These are phyloP conservation scores for Sutorius australiensis DNA, from an alignment of 768 basidiomycete species.

Conservation along the genomic window DNA sequence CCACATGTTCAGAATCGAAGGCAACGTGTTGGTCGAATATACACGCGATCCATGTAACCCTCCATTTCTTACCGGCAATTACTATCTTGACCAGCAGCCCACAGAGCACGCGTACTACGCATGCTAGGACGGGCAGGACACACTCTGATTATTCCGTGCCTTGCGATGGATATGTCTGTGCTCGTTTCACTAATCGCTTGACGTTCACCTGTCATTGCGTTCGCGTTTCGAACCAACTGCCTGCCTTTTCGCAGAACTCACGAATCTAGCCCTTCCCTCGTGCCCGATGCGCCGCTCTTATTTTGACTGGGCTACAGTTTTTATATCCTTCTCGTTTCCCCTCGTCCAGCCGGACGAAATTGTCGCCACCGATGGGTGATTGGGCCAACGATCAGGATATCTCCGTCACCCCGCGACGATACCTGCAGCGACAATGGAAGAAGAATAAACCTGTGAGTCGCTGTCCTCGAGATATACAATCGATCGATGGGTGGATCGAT, in stretches of 20 bases:
- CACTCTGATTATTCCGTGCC: slow-evolving; percentile 14
- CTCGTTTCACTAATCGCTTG: slow-evolving; percentile 11
- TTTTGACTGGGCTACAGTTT: slow-evolving; percentile 11
- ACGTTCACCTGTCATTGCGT: slow-evolving; percentile 14
- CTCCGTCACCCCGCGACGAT: slow-evolving; percentile 28
- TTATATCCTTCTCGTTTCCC: slow-evolving; percentile 6
- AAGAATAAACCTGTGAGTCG: slow-evolving; percentile 37
- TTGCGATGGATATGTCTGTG: slow-evolving; percentile 20
- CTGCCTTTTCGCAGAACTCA: slow-evolving; percentile 17
- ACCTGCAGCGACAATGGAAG: slow-evolving; percentile 42
- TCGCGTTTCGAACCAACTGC: slow-evolving; percentile 27
- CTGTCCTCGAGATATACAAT: slow-evolving; percentile 6
- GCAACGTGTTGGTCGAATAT: slow-evolving; percentile 21
- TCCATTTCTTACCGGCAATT: slow-evolving; percentile 2
- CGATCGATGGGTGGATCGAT: slow-evolving; percentile 11
- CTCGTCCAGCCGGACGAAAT: neutral
- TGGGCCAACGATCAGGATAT: slow-evolving; percentile 15
- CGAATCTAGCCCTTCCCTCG: slow-evolving; percentile 29
- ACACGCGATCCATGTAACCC: slow-evolving; percentile 7
- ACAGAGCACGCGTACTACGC: slow-evolving; percentile 26
- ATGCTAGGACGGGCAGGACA: slow-evolving; percentile 22
- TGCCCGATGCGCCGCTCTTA: slow-evolving; percentile 24
- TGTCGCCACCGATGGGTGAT: slow-evolving; percentile 13
- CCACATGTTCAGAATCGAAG: slow-evolving; percentile 20
- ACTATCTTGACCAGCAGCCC: slow-evolving; percentile 11